Conservation (phyloP, 176 grass and related monocot species). For the Pontederia paniculata region DNA sequence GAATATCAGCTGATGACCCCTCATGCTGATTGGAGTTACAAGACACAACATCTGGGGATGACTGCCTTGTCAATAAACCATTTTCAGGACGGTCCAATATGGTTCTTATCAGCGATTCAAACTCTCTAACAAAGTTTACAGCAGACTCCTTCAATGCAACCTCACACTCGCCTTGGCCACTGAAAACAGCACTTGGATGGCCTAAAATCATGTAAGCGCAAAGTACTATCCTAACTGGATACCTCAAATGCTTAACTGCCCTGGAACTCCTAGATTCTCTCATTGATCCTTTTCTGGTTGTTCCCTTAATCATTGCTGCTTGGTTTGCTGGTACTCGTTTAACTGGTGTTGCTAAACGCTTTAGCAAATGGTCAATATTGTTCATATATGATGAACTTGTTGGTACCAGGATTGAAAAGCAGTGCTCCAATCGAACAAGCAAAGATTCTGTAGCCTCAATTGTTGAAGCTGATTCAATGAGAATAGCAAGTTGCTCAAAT, state of each 20-base stretch:
- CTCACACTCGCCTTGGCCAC: conserved; percentile 69
- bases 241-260: conserved; percentile 40
- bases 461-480: conserved; percentile 54
- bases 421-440: conserved; percentile 60
- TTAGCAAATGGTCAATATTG: conserved; percentile 88
- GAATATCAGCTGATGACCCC: conserved; percentile 10
- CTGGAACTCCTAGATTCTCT: conserved; percentile 21
- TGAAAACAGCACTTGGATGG: conserved; percentile 90
- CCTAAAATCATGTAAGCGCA: conserved; percentile 98
- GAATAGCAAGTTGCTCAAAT: conserved; percentile 74
- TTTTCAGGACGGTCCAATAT: conserved; percentile 43
- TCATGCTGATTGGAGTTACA: not conserved
- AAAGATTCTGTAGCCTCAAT: conserved; percentile 54
- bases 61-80: conserved; percentile 9
- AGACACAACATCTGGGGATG: conserved; percentile 10
- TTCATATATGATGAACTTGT: conserved; percentile 28
- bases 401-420: conserved; percentile 34
- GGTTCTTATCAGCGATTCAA: conserved; percentile 51
- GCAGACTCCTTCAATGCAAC: conserved; percentile 52
- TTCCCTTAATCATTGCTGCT: conserved; percentile 26
- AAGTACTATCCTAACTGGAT: conserved; percentile 67
- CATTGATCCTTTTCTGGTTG: conserved; percentile 24
- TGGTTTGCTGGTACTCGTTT: conserved; percentile 33
- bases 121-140: conserved; percentile 47
- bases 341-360: conserved; percentile 65